phyloP scores from a whole-genome alignment of 495 filamentous ascomycete genomes.

The Xylaria venustula region DNA sequence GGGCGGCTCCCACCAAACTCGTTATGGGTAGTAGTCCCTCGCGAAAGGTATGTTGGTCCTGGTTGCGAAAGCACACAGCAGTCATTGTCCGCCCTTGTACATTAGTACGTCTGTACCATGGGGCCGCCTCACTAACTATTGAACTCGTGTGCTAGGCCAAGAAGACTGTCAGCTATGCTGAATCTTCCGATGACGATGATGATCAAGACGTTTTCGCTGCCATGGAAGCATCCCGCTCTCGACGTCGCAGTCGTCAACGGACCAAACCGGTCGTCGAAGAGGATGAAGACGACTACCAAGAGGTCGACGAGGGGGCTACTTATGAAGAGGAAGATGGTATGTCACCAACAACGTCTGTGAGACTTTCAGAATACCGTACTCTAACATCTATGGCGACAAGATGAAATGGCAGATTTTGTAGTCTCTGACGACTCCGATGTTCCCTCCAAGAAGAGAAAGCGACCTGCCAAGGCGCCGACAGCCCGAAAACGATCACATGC shows the following conservation, averaged over 20 bases:
- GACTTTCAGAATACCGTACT: neutral
- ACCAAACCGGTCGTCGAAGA: constrained; percentile 25
- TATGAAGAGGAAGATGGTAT: constrained; percentile 61
- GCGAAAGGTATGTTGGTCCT: constrained; percentile 49
- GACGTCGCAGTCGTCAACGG: constrained; percentile 31
- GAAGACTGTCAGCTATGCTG: constrained; percentile 63
- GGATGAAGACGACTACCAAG: constrained; percentile 71
- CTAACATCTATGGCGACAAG: constrained; percentile 34
- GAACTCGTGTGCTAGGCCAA: constrained; percentile 36
- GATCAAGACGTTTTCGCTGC: constrained; percentile 56
- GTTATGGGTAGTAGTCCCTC: constrained; percentile 54
- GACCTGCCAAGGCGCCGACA: constrained; percentile 50
- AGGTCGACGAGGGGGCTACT: constrained; percentile 40
- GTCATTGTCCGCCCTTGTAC: neutral
- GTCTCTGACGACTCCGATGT: constrained; percentile 84
- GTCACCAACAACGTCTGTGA: neutral
- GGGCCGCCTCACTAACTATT: constrained; percentile 2
- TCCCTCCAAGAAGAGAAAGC: constrained; percentile 65
- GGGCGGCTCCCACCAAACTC: constrained; percentile 20
- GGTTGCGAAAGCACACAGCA: neutral
- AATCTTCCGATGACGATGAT: constrained; percentile 61
- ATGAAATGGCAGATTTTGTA: constrained; percentile 79
- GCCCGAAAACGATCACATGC: constrained; percentile 57
- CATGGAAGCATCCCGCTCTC: constrained; percentile 33
- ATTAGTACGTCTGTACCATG: neutral